Percentiles rank a stretch among this genome's conserved stretches.
These are phyloP conservation scores for Fusarium sp. DNA, from an alignment of 2,329 filamentous ascomycete genomes.

Conservation along the genomic window DNA sequence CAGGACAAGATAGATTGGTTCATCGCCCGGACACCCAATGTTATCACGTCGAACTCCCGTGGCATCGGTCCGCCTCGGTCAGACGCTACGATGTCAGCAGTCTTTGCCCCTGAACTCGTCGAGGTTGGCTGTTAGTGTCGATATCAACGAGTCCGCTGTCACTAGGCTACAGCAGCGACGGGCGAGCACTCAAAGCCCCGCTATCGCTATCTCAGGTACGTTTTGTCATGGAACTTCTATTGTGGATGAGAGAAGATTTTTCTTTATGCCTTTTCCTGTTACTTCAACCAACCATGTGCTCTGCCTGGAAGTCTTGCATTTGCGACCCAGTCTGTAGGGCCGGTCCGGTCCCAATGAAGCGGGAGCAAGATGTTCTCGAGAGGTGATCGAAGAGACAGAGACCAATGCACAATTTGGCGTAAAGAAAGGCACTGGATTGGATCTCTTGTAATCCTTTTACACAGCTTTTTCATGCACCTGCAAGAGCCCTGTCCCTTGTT, in stretches of 20 bases:
- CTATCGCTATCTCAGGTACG: slow-evolving; percentile 42
- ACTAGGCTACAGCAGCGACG: slow-evolving; percentile 28
- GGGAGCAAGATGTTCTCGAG: slow-evolving; percentile 31
- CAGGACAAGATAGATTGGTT: slow-evolving; percentile 4
- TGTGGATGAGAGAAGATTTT: slow-evolving; percentile 36
- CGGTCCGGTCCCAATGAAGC: slow-evolving; percentile 44
- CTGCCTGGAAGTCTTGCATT: not conserved
- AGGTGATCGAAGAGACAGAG: slow-evolving; percentile 17
- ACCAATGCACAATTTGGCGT: slow-evolving; percentile 31
- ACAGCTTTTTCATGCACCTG: slow-evolving; percentile 18
- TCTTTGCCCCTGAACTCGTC: slow-evolving; percentile 10
- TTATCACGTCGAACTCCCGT: slow-evolving; percentile 40
- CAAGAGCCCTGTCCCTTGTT: slow-evolving; percentile 19
- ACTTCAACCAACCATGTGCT: slow-evolving; percentile 25
- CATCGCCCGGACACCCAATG: slow-evolving; percentile 25
- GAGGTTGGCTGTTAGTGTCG: slow-evolving; percentile 11
- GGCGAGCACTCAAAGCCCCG: slow-evolving; percentile 33
- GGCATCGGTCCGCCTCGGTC: slow-evolving; percentile 36
- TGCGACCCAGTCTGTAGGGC: slow-evolving; percentile 38
- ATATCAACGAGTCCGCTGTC: slow-evolving; percentile 8
- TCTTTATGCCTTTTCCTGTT: slow-evolving; percentile 13
- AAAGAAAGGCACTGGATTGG: slow-evolving; percentile 38
- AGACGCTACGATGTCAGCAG: slow-evolving; percentile 33
- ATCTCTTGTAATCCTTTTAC: slow-evolving; percentile 27
- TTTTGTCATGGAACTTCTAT: slow-evolving; percentile 29